Conservation (phyloP, 441 rosid genomes). For the Isatis lusitanica region DNA sequence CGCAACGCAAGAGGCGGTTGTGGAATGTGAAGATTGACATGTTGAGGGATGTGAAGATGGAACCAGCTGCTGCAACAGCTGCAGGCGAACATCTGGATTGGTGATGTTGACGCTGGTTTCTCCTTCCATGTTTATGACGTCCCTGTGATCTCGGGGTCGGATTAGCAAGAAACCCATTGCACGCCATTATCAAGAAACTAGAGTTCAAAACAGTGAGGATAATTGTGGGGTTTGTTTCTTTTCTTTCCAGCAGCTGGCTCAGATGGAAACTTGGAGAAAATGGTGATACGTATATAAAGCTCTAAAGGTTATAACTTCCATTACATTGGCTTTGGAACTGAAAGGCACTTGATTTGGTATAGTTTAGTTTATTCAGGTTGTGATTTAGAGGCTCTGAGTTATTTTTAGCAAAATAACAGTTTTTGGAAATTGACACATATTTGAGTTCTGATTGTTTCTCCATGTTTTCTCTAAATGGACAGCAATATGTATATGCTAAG, state of each 20-base stretch:
- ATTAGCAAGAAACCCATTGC: constrained; percentile 4
- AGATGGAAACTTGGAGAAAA: constrained; percentile 18
- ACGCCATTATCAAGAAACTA: constrained; percentile 18
- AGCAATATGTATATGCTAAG: constrained; percentile 16
- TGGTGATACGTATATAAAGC: constrained; percentile 17
- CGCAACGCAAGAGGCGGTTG: constrained; percentile 60
- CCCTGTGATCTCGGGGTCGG: constrained; percentile 12
- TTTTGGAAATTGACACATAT: not conserved
- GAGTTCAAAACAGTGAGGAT: not conserved
- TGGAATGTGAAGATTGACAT: constrained; percentile 58
- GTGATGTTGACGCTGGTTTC: constrained; percentile 37
- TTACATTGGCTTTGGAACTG: constrained; percentile 25
- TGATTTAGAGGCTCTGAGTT: constrained; percentile 6
- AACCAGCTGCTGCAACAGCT: constrained; percentile 35
- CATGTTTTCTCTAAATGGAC: not conserved
- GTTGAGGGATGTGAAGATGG: constrained; percentile 55
- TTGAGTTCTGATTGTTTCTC: not conserved
- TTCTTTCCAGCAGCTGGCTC: constrained; percentile 28
- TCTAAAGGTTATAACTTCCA: constrained; percentile 17
- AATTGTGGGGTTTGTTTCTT: not conserved
- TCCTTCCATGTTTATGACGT: constrained; percentile 33
- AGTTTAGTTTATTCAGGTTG: constrained; percentile 32
- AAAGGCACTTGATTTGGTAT: constrained; percentile 34
- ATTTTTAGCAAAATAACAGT: constrained; percentile 30
- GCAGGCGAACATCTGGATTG: constrained; percentile 38